Evolutionary conservation across 2,329 filamentous ascomycete species (phyloP).

Genomic region (Magnaporthiopsis poae): DNA sequence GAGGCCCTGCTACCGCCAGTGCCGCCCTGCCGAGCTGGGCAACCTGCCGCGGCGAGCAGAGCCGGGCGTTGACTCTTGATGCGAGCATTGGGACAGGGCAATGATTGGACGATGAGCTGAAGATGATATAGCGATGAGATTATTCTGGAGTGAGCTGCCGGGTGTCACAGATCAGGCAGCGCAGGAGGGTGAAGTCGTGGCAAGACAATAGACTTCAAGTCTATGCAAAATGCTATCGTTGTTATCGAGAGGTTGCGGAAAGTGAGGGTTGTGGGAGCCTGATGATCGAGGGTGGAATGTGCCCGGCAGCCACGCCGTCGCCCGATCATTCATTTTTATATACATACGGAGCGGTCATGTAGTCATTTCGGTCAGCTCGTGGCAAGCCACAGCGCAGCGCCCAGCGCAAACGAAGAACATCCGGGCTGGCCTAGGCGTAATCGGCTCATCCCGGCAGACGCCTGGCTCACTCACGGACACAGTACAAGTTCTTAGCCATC

Average conservation of each 20-base stretch:
- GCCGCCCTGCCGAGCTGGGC: conserved; percentile 20
- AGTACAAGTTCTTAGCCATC: neutral
- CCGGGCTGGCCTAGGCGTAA: neutral
- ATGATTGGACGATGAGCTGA: neutral
- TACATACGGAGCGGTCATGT: neutral
- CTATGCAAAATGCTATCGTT: neutral
- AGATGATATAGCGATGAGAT: neutral
- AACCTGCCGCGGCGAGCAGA: conserved; percentile 23
- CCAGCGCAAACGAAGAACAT: neutral
- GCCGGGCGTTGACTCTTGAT: conserved; percentile 19
- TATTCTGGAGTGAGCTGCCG: neutral
- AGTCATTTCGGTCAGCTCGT: neutral
- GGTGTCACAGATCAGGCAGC: neutral
- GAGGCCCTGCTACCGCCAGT: conserved; percentile 14
- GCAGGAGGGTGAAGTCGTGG: neutral
- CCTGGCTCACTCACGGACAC: no score
- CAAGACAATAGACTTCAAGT: neutral
- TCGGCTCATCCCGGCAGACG: neutral
- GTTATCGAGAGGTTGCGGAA: neutral
- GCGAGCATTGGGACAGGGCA: conserved; percentile 19
- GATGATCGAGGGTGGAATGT: neutral
- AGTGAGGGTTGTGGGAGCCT: neutral
- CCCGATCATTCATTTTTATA: neutral
- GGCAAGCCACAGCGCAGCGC: no score
- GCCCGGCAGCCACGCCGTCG: neutral